A percentile compares a stretch with the other conserved stretches of the same genome.
Conservation (phyloP, 192 early-diverging fungal genomes). For the Glomus cerebriforme region DNA sequence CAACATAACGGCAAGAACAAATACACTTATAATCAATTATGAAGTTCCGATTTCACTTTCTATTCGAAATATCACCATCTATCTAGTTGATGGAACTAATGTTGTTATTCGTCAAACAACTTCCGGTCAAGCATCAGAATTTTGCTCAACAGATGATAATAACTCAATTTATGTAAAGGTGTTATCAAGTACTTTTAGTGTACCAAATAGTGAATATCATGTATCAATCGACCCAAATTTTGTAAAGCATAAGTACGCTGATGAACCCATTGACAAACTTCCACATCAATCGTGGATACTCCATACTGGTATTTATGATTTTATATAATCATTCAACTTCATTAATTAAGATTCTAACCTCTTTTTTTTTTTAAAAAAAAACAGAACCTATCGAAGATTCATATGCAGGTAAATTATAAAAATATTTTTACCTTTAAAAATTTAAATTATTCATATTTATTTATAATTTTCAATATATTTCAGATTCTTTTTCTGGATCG, state of each 20-base stretch:
- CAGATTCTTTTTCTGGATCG: background rate
- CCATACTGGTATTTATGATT: background rate
- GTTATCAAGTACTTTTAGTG: background rate
- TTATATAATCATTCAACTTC: background rate
- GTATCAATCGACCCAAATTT: background rate
- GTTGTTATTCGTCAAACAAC: background rate
- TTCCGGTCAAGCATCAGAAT: background rate
- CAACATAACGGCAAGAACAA: background rate
- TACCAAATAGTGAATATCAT: background rate
- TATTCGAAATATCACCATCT: background rate
- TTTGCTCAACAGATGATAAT: background rate
- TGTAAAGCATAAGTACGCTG: background rate
- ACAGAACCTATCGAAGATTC: background rate
- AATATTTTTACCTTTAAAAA: background rate
- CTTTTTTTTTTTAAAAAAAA: background rate
- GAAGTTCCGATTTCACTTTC: background rate
- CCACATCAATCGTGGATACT: background rate
- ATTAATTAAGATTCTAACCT: background rate
- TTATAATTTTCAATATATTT: background rate
- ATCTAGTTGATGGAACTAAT: background rate
- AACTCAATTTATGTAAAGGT: background rate
- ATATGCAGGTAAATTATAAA: background rate
- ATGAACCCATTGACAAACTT: background rate
- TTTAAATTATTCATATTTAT: background rate
- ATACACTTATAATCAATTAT: background rate